Evolutionary conservation across 352 stramenopile genomes (phyloP).

Genomic region (Phytophthora sojae): DNA sequence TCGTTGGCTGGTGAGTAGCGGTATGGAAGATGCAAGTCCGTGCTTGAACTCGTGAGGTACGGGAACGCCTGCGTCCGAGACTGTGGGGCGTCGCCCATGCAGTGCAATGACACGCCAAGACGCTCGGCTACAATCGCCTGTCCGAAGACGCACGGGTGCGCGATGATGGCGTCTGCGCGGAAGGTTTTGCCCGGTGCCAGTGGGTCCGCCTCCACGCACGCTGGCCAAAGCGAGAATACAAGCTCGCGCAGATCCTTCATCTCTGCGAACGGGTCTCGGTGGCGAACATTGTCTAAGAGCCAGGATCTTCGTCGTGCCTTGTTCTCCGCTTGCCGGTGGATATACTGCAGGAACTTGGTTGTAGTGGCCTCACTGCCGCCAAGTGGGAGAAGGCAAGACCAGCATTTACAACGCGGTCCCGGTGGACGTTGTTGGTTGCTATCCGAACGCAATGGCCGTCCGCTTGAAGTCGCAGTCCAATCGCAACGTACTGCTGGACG

Average conservation of each 20-base stretch:
- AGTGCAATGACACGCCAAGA: conserved; percentile 76
- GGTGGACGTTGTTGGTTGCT: conserved; percentile 83
- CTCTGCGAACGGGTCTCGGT: conserved; percentile 49
- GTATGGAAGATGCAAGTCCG: conserved; percentile 54
- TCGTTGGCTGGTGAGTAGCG: conserved; percentile 53
- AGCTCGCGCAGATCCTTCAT: conserved; percentile 59
- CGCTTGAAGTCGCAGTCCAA: conserved; percentile 74
- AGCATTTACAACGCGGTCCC: conserved; percentile 61
- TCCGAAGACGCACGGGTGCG: conserved; percentile 68
- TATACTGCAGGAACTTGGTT: conserved; percentile 52
- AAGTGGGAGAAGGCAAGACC: conserved; percentile 78
- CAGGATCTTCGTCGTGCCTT: conserved; percentile 45
- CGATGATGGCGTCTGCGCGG: conserved; percentile 76
- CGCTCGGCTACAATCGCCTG: conserved; percentile 71
- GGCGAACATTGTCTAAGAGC: conserved; percentile 36
- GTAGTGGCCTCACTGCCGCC: conserved; percentile 56
- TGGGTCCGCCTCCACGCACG: conserved; percentile 58
- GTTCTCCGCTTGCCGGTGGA: conserved; percentile 45
- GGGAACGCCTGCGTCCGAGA: conserved; percentile 68
- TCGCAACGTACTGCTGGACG: conserved; percentile 76
- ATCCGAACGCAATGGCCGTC: conserved; percentile 92
- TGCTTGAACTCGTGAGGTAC: conserved; percentile 52
- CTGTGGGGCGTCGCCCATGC: conserved; percentile 58
- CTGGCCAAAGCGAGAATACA: conserved; percentile 68
- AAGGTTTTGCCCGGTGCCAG: conserved; percentile 53